Percentiles rank a stretch among this genome's conserved stretches.
Conservation (phyloP, 306 rosid species). For the Calophaca sinica region DNA sequence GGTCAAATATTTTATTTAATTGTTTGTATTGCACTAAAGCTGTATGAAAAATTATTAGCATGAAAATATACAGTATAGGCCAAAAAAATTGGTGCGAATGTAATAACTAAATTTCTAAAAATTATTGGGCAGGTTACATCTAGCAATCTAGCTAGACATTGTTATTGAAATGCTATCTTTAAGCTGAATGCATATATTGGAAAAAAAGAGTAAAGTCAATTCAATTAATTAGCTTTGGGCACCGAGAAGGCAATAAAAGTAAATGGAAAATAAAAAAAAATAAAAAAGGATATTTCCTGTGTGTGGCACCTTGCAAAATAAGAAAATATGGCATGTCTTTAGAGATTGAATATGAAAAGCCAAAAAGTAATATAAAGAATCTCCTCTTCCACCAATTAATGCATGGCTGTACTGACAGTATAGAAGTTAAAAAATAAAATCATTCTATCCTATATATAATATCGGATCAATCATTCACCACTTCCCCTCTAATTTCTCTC, state of each 20-base stretch:
- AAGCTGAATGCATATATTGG: neutral
- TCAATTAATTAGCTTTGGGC: neutral
- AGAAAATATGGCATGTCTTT: neutral
- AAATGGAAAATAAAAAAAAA: too few relatives aligned
- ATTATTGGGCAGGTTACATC: conserved; percentile 13
- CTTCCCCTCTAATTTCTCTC: conserved; percentile 6
- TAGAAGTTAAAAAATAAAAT: neutral
- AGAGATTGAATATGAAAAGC: conserved; percentile 3
- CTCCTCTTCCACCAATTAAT: neutral
- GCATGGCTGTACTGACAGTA: too few relatives aligned
- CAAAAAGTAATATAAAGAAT: neutral
- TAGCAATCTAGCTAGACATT: conserved; percentile 11
- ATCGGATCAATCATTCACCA: conserved; percentile 18
- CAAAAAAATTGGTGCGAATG: conserved; percentile 10
- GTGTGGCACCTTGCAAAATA: neutral
- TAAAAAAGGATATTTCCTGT: conserved; percentile 1
- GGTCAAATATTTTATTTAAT: conserved; percentile 73
- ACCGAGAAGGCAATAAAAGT: conserved; percentile 1
- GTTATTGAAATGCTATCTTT: neutral
- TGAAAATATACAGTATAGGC: conserved; percentile 1
- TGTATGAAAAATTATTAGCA: neutral
- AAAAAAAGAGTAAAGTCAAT: neutral
- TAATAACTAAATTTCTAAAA: conserved; percentile 17
- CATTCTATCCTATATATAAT: neutral
- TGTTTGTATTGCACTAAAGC: conserved; percentile 44